Base-by-base conservation (phyloP, 257 asterid genomes). In the Lithospermum erythrorhizon region DNA sequence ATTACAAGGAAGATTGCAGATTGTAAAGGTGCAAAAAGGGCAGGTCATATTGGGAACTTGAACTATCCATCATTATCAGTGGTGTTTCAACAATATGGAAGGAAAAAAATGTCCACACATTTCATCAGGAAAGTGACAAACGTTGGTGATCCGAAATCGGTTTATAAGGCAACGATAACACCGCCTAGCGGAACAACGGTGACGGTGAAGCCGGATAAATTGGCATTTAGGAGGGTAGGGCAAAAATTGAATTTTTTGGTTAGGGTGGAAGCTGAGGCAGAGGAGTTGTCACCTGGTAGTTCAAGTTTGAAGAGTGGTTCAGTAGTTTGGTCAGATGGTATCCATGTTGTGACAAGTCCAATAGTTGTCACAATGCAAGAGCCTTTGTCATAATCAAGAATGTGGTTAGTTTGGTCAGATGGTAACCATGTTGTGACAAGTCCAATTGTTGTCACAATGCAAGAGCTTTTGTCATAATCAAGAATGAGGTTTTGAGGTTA, bases 11-110 rank as follows among this genome's bases (percentile, higher is more conserved):
- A 83, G 49, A 41, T 41, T 14, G 49, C 49, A 41, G 49, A 72
- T 6, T 83, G 73, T 61, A 68, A 72, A 6, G 86, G 95, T 67
- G 78, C 89, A 10, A 18, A 29, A 19, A 62, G 1, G 3, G 65
- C 70, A n/a, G 61, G 37, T 47, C 53, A 65, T 22, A 79, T 81
- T 0, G 85, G 87, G 20, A 84, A 89, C 64, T 61, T 89, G 18
- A 89, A 89, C 76, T 84, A 86, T 83, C 95, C 95, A 11, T 87
- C 96, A 51, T 84, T 87, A 21, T 78, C 91, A 6, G 81, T 81
- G 10, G 53, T n/a, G 15, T 63, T 77, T 16, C 59, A 65, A 66
- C 61, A 54, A 15, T 64, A 37, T 11, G 61, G 48, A 10, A 57
- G 49, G 21, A 72, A 74, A 30, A 20, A n/a, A 17, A 72, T 75